Percentiles rank a stretch among this genome's conserved stretches.
Evolutionary conservation across 2,329 filamentous ascomycete genomes (phyloP).

Genomic region (Stagonosporopsis rhizophila): DNA sequence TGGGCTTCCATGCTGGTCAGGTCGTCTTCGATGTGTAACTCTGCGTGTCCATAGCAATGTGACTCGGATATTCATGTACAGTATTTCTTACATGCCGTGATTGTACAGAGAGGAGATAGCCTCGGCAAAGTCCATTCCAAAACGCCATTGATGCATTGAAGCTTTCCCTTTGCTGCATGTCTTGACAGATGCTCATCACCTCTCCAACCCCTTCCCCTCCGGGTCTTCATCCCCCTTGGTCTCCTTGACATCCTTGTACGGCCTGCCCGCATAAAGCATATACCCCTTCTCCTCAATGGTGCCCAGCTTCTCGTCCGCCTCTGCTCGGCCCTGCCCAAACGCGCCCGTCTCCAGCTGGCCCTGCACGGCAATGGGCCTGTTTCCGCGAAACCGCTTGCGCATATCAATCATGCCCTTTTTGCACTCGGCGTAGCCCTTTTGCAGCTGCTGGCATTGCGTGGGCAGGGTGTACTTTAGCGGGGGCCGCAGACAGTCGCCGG

Average conservation of each 20-base stretch:
- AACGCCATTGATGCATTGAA: constrained; percentile 24
- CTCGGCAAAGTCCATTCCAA: not conserved
- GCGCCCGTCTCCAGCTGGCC: constrained; percentile 45
- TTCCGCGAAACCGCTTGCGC: constrained; percentile 96
- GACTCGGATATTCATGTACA: not conserved
- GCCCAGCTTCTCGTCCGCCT: constrained; percentile 43
- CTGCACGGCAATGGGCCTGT: constrained; percentile 72
- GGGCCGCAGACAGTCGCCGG: constrained; percentile 84
- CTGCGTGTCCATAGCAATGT: not conserved
- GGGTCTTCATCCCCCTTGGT: constrained; percentile 40
- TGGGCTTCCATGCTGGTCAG: not conserved
- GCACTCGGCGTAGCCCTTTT: constrained; percentile 90
- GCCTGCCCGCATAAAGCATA: constrained; percentile 48
- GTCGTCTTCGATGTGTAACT: not conserved
- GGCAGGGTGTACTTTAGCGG: constrained; percentile 85
- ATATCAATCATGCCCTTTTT: constrained; percentile 97
- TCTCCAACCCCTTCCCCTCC: constrained; percentile 29
- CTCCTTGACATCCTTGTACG: constrained; percentile 39
- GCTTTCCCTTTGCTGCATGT: not conserved
- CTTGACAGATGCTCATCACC: constrained; percentile 11
- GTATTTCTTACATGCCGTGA: constrained; percentile 19
- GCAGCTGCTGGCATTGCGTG: constrained; percentile 87
- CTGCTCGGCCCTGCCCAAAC: constrained; percentile 36
- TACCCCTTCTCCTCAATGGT: constrained; percentile 50
- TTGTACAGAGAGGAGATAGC: constrained; percentile 23